Base-by-base conservation (phyloP, 805 yeast species). In the Diddensiella transvaalensis region DNA sequence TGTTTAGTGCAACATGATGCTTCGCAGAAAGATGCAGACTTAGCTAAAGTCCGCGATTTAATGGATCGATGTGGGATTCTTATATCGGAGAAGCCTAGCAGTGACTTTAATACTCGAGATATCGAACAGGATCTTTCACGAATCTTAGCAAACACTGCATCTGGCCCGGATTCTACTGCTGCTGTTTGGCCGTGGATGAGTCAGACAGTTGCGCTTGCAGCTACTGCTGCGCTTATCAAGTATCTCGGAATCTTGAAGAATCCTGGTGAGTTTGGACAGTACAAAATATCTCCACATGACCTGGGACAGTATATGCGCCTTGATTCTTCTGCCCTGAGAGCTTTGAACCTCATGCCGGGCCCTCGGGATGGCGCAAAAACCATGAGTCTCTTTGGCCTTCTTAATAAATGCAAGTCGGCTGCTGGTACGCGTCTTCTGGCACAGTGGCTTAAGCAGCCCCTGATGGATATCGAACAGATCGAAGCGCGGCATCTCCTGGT, bases 391-490 rank as follows among this genome's bases (percentile, higher is more conserved):
- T 90, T 79, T 62, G 96, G 95, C 22, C 73, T 93, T 39, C 70
- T 93, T 58, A 91, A 93, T 70, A 80, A 83, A 57, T 91, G 98
- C 71, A 88, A 86, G 59, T 84, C 95, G 3, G 75, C 80, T 1
- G 88, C 93, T n/a, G 99, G 99, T 4, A 72, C 91, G 1, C 76
- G 98, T 54, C 68, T 90, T 44, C 74, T 93, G 22, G 82, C 93
- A 13, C 96, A 88, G 61, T 93, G 99, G 99, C 74, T 93, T 52
- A 93, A 91, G 61, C 99, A 93, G 66, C 99, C 99, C 0, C 73
- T 93, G 42, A 82, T 95, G 46, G 80, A 80, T 55, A 61, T 75
- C 8, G 60, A 57, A 0, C 79, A 74, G 44, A 89, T 93, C 35
- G 64, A 69, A 35, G 73, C 80, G 39, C 75, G 99, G 44, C 96